Percentiles rank a stretch among this genome's conserved stretches.
Evolutionary conservation across 495 filamentous ascomycete species (phyloP).

Genomic region (Hapsidospora chrysogenum): DNA sequence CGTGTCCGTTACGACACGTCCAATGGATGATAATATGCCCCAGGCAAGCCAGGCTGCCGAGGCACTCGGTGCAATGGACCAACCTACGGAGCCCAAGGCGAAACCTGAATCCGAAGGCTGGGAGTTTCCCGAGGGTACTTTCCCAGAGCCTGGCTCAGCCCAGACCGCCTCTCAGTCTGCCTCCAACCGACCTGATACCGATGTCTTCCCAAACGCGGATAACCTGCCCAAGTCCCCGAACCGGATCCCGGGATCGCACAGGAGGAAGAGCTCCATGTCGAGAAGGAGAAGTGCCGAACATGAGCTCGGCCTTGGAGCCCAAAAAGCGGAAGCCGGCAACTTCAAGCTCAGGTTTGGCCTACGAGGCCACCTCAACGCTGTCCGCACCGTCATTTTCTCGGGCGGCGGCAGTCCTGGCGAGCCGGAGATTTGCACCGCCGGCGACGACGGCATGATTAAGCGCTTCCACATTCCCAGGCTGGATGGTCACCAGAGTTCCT

Average conservation of each 20-base stretch:
- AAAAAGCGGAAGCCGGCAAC: constrained; percentile 42
- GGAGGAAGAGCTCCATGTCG: constrained; percentile 65
- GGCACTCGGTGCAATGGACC: constrained; percentile 31
- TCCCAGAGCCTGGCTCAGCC: constrained; percentile 26
- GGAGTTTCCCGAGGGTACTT: constrained; percentile 73
- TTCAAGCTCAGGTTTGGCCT: constrained; percentile 92
- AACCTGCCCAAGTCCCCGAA: constrained; percentile 66
- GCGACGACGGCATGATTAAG: constrained; percentile 90
- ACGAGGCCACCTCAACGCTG: constrained; percentile 81
- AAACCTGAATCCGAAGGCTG: constrained; percentile 53
- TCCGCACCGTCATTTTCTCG: constrained; percentile 87
- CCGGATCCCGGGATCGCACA: constrained; percentile 51
- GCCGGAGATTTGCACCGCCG: constrained; percentile 90
- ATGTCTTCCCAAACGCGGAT: constrained; percentile 72
- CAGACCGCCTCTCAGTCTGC: constrained; percentile 19
- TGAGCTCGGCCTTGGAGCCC: constrained; percentile 30
- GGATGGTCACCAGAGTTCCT: constrained; percentile 37
- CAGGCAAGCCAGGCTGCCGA: constrained; percentile 41
- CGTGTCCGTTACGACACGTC: constrained; percentile 18
- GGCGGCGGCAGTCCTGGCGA: constrained; percentile 88
- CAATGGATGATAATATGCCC: constrained; percentile 37
- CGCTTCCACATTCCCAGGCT: constrained; percentile 87
- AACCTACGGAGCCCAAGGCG: constrained; percentile 14
- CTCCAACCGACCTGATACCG: constrained; percentile 56
- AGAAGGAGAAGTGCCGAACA: constrained; percentile 39